These are phyloP conservation scores for Aechmea fasciata DNA, from an alignment of 176 grass and related monocot species.

Conservation along the genomic window DNA sequence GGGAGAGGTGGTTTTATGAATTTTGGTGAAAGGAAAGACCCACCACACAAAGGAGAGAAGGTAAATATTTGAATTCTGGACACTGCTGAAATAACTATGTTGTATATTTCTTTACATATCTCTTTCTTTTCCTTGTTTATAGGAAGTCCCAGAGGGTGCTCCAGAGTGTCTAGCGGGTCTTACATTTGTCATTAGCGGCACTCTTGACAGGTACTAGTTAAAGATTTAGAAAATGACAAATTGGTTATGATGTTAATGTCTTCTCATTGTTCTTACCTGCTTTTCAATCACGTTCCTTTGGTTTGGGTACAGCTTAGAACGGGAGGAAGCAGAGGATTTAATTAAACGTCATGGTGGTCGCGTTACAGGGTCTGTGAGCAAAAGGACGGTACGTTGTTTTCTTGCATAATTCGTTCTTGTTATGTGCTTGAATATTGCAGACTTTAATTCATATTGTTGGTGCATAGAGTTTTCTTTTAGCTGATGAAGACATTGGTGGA, in stretches of 20 bases:
- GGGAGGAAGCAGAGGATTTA: conserved; percentile 88
- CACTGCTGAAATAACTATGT: not conserved
- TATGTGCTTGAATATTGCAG: not conserved
- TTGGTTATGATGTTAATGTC: not conserved
- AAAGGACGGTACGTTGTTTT: conserved; percentile 65
- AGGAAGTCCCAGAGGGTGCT: conserved; percentile 90
- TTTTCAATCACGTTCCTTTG: conserved; percentile 9
- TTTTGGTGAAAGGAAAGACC: conserved; percentile 97
- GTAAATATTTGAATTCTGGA: conserved; percentile 29
- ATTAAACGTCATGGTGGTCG: conserved; percentile 94
- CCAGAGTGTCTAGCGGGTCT: conserved; percentile 86
- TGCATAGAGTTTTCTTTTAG: conserved; percentile 80
- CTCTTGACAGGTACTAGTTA: conserved; percentile 77
- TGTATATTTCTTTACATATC: conserved; percentile 2
- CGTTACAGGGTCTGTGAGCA: conserved; percentile 84
- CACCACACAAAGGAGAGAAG: conserved; percentile 98
- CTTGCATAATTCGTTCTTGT: conserved; percentile 1
- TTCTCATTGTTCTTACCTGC: not conserved
- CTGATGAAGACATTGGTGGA: conserved; percentile 92
- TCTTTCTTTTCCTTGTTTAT: conserved; percentile 12
- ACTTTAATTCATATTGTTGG: not conserved
- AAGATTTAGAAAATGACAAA: conserved; percentile 9
- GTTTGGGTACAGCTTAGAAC: conserved; percentile 66
- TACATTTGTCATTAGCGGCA: conserved; percentile 96
- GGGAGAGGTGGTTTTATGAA: conserved; percentile 91